Evolutionary conservation across 306 rosid species (phyloP), one percentile per base, ranked within the genome.

Genomic region (Dryas drummondii): DNA sequence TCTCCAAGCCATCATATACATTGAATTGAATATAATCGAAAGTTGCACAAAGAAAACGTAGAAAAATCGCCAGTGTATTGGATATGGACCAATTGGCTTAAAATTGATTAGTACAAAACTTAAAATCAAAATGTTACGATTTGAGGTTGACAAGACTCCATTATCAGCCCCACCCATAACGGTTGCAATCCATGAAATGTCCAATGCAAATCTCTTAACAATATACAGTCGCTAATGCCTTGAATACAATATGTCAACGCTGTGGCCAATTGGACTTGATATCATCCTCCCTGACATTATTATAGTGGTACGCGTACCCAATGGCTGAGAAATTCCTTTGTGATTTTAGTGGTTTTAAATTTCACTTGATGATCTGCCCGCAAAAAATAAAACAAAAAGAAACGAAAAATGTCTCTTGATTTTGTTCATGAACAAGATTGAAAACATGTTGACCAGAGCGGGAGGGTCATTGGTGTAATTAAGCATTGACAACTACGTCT

Each of bases 21-120:
- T 32, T 32, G 37, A 32, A 32, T 32, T 32, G 37, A 32, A 32
- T 1, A 32, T 32, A 32, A 32, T 32, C 37, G 37, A 32, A 32
- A 32, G 22, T 22, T 22, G 22, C 22, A 22, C 22, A 22, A 22
- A 22, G 22, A 22, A 22, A 22, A 22, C 22, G 22, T 22, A 22
- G 22, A 22, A 22, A 22, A 22, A 22, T 22, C 22, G 22, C 22
- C 22, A 22, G 66, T 15, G 69, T 72, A 19, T 59, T 88, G 64
- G 64, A 22, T 22, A 22, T 32, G 7, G 66, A 37, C 17, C 2
- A 32, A 32, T 2, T 32, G 2, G 37, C 37, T 32, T 32, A 32
- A 32, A 32, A 32, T 1, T 32, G 37, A 32, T 32, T 32, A 32
- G 37, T 32, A 32, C 37, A 1, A 32, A 32, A 32, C 37, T 27